phyloP scores from a whole-genome alignment of 2,329 filamentous ascomycete genomes.

The Ustulina deusta region DNA sequence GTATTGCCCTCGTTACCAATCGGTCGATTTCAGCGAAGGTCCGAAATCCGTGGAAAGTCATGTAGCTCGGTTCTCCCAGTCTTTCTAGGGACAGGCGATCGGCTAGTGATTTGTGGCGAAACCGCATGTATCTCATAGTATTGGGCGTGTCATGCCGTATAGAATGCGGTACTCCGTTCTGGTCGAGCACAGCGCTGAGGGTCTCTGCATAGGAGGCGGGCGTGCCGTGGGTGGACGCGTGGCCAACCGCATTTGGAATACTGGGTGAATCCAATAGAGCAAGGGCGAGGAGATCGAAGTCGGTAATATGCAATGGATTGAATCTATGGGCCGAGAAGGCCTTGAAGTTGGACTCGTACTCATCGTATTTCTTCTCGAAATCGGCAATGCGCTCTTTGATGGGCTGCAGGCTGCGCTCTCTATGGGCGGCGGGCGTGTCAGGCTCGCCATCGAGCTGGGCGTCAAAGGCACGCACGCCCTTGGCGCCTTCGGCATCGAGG shows the following conservation, averaged over 20 bases:
- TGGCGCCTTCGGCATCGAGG: constrained; percentile 62
- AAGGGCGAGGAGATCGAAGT: constrained; percentile 58
- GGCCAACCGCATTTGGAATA: not conserved
- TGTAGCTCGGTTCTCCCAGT: too few species aligned
- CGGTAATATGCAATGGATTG: constrained; percentile 56
- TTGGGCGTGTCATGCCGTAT: constrained; percentile 35
- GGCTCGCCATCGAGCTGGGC: constrained; percentile 52
- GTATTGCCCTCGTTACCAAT: constrained; percentile 40
- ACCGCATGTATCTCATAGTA: constrained; percentile 47
- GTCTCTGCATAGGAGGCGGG: not conserved
- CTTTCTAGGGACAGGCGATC: not conserved
- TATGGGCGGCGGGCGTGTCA: not conserved
- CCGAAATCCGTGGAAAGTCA: constrained; percentile 29
- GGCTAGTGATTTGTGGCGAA: constrained; percentile 42
- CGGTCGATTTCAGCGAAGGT: constrained; percentile 44
- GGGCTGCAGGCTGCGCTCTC: constrained; percentile 49
- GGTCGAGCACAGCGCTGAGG: constrained; percentile 35
- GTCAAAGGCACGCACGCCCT: constrained; percentile 57
- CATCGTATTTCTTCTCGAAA: constrained; percentile 48
- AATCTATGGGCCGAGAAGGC: constrained; percentile 32
- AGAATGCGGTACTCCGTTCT: constrained; percentile 48
- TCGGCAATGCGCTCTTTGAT: constrained; percentile 46
- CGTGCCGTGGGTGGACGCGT: not conserved
- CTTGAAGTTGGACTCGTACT: constrained; percentile 34
- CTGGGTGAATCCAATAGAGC: constrained; percentile 48